These are phyloP conservation scores for Fonticula alba DNA, from an alignment of 78 protist genomes.

Conservation along the genomic window DNA sequence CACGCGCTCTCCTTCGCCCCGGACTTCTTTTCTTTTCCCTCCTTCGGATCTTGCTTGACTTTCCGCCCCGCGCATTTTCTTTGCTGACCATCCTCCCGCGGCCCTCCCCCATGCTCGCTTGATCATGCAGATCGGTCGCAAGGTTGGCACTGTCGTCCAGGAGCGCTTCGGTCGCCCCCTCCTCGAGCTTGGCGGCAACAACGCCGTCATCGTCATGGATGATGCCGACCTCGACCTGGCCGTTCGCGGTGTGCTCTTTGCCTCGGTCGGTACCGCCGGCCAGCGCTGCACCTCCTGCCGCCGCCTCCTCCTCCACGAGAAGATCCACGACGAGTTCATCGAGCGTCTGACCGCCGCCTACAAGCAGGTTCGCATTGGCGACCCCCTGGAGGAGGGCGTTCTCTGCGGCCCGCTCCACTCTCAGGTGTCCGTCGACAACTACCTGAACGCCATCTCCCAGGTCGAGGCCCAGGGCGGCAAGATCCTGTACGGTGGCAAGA, in stretches of 20 bases:
- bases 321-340: conserved; percentile 36
- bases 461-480: conserved; percentile 41
- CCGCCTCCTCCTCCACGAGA: conserved; percentile 60
- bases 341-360: conserved; percentile 46
- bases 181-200: conserved; percentile 79
- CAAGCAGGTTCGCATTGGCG: conserved; percentile 36
- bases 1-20: too few species aligned
- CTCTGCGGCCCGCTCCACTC: conserved; percentile 73
- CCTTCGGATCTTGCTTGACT: background rate
- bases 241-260: conserved; percentile 45
- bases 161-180: conserved; percentile 55
- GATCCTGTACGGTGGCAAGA: conserved; percentile 56
- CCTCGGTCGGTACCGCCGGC: conserved; percentile 76
- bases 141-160: conserved; percentile 33
- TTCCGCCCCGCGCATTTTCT: too few species aligned
- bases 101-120: too few species aligned
- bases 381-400: conserved; percentile 34
- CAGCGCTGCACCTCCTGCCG: conserved; percentile 74
- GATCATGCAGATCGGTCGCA: conserved; percentile 36
- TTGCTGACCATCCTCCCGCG: too few species aligned
- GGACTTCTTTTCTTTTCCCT: too few species aligned
- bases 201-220: conserved; percentile 62
- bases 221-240: conserved; percentile 65
- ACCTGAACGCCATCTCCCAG: conserved; percentile 40
- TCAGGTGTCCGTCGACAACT: conserved; percentile 41